phyloP scores from a whole-genome alignment of 2,329 filamentous ascomycete genomes.

The Cladosporium sp. region DNA sequence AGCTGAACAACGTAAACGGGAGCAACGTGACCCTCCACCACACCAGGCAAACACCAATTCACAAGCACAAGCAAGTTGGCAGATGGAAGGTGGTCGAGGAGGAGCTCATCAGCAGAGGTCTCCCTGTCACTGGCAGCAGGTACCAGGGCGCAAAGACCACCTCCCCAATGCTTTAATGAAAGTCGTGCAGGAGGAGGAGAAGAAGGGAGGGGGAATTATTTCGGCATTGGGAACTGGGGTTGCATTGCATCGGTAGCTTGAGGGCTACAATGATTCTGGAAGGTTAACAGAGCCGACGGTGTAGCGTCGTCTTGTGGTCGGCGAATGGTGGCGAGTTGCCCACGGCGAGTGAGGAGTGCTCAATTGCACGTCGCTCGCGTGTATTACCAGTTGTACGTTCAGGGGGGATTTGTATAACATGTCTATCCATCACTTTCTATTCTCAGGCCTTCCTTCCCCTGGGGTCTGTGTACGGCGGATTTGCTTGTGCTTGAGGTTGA shows the following conservation, averaged over 20 bases:
- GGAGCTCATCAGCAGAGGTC: slow-evolving; percentile 62
- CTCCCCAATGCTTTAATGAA: neutral
- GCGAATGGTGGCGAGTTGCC: neutral
- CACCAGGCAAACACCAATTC: slow-evolving; percentile 66
- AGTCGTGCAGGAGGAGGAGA: neutral
- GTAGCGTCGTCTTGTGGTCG: neutral
- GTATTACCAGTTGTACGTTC: slow-evolving; percentile 16
- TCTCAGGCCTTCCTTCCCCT: neutral
- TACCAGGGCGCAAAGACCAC: slow-evolving; percentile 17
- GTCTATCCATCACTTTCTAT: slow-evolving; percentile 8
- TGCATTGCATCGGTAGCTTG: neutral
- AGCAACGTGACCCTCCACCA: slow-evolving; percentile 70
- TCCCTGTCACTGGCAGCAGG: slow-evolving; percentile 56
- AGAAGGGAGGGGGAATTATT: neutral
- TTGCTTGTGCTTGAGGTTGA: neutral
- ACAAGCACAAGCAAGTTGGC: slow-evolving; percentile 71
- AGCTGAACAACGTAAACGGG: slow-evolving; percentile 48
- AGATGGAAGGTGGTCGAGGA: slow-evolving; percentile 78
- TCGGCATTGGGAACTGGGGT: neutral
- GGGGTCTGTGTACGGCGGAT: neutral
- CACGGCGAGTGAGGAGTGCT: slow-evolving; percentile 11
- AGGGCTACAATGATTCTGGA: neutral
- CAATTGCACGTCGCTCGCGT: slow-evolving; percentile 13
- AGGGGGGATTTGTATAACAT: slow-evolving; percentile 12
- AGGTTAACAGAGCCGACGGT: neutral